Percentiles rank a stretch among this genome's conserved stretches.
Evolutionary conservation across 116 monocot genomes (phyloP).

Genomic region (Dioscorea cayenensis): DNA sequence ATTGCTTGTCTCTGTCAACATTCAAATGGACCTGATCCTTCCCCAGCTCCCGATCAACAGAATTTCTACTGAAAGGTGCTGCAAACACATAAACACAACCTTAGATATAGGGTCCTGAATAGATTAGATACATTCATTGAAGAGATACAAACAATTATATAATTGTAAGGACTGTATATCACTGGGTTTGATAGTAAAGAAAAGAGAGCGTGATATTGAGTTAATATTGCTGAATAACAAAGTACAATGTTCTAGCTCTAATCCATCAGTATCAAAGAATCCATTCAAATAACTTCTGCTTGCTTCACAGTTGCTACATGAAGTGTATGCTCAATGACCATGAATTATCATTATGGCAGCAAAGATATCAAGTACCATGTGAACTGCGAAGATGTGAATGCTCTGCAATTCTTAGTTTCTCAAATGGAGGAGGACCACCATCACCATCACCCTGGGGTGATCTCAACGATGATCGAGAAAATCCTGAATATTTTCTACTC

Average conservation of each 20-base stretch:
- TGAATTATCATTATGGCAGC: too few relatives aligned
- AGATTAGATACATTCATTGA: too few relatives aligned
- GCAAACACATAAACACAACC: not conserved
- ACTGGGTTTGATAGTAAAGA: too few relatives aligned
- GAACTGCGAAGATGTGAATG: slow-evolving; percentile 7
- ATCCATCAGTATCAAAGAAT: too few relatives aligned
- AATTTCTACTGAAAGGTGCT: slow-evolving; percentile 13
- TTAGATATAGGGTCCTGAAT: not conserved
- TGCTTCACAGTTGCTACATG: not conserved
- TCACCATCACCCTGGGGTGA: slow-evolving; percentile 36
- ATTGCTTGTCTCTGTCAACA: not conserved
- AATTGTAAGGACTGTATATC: too few relatives aligned
- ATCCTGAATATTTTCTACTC: slow-evolving; percentile 76
- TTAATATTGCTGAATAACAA: too few relatives aligned
- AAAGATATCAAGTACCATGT: slow-evolving; percentile 17
- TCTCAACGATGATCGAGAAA: slow-evolving; percentile 48
- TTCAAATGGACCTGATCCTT: slow-evolving; percentile 4
- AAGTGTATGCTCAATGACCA: not conserved
- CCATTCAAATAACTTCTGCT: too few relatives aligned
- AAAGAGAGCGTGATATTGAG: too few relatives aligned
- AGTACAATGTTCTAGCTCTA: too few relatives aligned
- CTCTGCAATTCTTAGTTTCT: slow-evolving; percentile 54
- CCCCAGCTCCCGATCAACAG: slow-evolving; percentile 16
- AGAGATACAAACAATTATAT: too few relatives aligned
- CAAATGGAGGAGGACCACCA: slow-evolving; percentile 75